A percentile compares a stretch with the other conserved stretches of the same genome.
These are phyloP conservation scores for Xylariaceae sp. DNA, from an alignment of 2,329 filamentous ascomycete genomes.

Conservation along the genomic window DNA sequence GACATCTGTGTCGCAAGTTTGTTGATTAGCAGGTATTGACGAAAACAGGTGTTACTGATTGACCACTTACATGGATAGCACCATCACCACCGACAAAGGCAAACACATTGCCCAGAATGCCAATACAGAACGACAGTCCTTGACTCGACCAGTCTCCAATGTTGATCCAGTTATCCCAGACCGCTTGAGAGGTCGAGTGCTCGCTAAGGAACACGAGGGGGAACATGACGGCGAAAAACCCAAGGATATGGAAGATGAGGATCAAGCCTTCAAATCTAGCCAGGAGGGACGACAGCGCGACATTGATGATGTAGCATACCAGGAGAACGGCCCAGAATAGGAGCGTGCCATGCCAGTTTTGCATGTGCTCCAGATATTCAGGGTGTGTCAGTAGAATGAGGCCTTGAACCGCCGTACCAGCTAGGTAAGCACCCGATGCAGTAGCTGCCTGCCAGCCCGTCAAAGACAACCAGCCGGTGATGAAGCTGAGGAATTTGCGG, in stretches of 20 bases:
- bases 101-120: slow-evolving; percentile 20
- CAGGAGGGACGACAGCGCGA: slow-evolving; percentile 26
- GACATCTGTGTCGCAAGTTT: slow-evolving; percentile 32
- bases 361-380: slow-evolving; percentile 15
- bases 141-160: slow-evolving; percentile 22
- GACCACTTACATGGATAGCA: slow-evolving; percentile 19
- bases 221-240: slow-evolving; percentile 41
- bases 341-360: slow-evolving; percentile 23
- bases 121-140: slow-evolving; percentile 20
- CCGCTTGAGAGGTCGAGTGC: slow-evolving; percentile 23
- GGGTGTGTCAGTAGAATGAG: slow-evolving; percentile 21
- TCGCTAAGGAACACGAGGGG: slow-evolving; percentile 32
- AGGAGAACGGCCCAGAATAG: slow-evolving; percentile 36
- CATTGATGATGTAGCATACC: slow-evolving; percentile 39
- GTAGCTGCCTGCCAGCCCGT: slow-evolving; percentile 22
- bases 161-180: slow-evolving; percentile 30
- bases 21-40: background rate
- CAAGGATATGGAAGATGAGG: slow-evolving; percentile 39
- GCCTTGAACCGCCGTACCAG: slow-evolving; percentile 22
- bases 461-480: slow-evolving; percentile 23
- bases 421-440: slow-evolving; percentile 16
- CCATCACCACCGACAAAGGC: slow-evolving; percentile 21
- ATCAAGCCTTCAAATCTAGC: slow-evolving; percentile 39
- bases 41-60: too few species aligned
- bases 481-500: slow-evolving; percentile 21